Conservation (phyloP, 495 filamentous ascomycete genomes). For the Aspergillus heteromorphus region DNA sequence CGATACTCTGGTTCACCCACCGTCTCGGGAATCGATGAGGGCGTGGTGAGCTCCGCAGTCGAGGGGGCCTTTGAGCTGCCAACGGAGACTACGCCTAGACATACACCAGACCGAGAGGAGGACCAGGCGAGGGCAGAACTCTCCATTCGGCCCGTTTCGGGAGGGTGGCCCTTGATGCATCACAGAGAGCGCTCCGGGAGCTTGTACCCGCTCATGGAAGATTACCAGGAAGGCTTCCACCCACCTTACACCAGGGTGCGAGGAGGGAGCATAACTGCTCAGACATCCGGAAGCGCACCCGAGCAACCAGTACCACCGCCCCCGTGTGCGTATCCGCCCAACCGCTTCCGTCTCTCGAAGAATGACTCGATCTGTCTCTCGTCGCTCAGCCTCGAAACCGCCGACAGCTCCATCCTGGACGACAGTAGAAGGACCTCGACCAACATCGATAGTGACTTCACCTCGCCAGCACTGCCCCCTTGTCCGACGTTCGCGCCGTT, state of each 20-base stretch:
- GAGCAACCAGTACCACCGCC: conserved; percentile 45
- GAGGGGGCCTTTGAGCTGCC: conserved; percentile 38
- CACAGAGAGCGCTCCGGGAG: conserved; percentile 20
- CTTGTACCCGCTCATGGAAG: conserved; percentile 26
- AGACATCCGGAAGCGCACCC: conserved; percentile 36
- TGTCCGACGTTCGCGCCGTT: conserved; percentile 37
- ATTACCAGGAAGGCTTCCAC: conserved; percentile 19
- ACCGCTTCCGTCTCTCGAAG: conserved; percentile 33
- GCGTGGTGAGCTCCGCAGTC: conserved; percentile 34
- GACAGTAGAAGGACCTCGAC: conserved; percentile 26
- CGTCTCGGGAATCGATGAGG: conserved; percentile 21
- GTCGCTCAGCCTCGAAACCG: conserved; percentile 42
- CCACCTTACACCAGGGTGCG: conserved; percentile 24
- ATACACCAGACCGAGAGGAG: conserved; percentile 37
- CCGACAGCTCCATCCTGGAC: conserved; percentile 46
- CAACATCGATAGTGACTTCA: conserved; percentile 25
- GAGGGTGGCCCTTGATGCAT: conserved; percentile 24
- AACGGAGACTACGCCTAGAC: conserved; percentile 35
- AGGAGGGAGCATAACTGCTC: conserved; percentile 35
- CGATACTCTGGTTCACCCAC: conserved; percentile 11
- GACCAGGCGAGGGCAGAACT: conserved; percentile 19
- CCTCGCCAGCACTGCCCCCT: conserved; percentile 31
- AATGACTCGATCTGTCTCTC: conserved; percentile 42
- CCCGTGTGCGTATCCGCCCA: conserved; percentile 28
- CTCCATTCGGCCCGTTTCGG: conserved; percentile 32